These are phyloP conservation scores for Oldenlandia corymbosa DNA, from an alignment of 257 asterid species.

Conservation along the genomic window DNA sequence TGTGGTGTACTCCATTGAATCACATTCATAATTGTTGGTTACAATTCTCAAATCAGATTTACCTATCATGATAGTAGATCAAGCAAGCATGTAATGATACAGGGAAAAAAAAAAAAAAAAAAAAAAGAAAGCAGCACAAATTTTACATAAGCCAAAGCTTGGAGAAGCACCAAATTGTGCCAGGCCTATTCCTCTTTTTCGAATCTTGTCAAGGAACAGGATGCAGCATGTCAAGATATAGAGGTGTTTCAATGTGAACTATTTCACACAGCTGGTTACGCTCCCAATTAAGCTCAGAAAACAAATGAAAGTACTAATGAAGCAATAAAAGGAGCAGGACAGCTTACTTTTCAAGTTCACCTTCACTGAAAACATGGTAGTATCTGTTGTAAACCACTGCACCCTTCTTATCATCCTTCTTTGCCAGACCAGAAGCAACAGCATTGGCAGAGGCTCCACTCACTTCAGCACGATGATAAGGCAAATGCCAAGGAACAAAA, in stretches of 20 bases:
- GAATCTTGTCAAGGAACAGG: not conserved
- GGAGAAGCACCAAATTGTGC: not conserved
- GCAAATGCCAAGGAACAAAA: constrained; percentile 98
- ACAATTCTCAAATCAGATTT: not conserved
- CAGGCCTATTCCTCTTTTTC: not conserved
- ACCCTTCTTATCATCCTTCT: constrained; percentile 92
- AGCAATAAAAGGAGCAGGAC: constrained; percentile 4
- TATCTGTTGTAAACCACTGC: constrained; percentile 89
- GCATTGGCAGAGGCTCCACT: constrained; percentile 83
- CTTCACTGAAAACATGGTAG: constrained; percentile 96
- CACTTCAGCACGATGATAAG: constrained; percentile 94
- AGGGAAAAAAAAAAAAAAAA: not conserved
- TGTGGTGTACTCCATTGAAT: too few species aligned
- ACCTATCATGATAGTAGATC: not conserved
- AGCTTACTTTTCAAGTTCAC: constrained; percentile 88
- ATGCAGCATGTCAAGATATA: not conserved
- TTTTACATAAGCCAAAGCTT: not conserved
- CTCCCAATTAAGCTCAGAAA: not conserved
- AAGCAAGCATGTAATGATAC: not conserved
- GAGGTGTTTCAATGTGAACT: not conserved
- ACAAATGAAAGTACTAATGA: not conserved
- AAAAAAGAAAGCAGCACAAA: not conserved
- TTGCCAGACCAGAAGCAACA: constrained; percentile 75
- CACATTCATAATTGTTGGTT: too few species aligned
- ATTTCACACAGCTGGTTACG: too few species aligned